Evolutionary conservation across 495 filamentous ascomycete species (phyloP).

Genomic region (Lepidopterella palustris): DNA sequence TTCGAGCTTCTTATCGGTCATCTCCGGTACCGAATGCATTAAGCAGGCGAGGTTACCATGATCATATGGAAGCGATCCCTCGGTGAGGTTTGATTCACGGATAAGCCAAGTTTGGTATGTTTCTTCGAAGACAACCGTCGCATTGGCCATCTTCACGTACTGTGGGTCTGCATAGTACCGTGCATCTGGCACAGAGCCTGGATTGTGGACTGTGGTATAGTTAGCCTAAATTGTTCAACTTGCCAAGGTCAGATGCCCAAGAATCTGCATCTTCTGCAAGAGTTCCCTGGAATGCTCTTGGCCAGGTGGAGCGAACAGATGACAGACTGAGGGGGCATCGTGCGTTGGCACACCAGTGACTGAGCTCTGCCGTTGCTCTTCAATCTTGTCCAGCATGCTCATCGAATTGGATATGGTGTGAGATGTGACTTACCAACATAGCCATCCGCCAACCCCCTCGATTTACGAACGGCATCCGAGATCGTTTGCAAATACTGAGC

Average conservation of each 20-base stretch:
- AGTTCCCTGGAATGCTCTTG: not conserved
- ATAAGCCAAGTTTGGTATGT: slow-evolving; percentile 14
- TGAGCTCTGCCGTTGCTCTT: not conserved
- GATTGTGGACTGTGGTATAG: slow-evolving; percentile 21
- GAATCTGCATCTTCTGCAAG: not conserved
- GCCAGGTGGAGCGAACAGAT: too few species aligned
- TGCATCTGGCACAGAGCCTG: slow-evolving; percentile 22
- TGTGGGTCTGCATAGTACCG: slow-evolving; percentile 18
- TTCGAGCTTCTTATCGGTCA: slow-evolving; percentile 1
- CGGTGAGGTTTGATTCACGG: not conserved
- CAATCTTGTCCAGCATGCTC: not conserved
- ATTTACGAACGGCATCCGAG: slow-evolving; percentile 29
- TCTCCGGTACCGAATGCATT: slow-evolving; percentile 19
- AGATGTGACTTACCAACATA: slow-evolving; percentile 23
- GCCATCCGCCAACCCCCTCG: slow-evolving; percentile 17
- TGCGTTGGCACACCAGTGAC: too few species aligned
- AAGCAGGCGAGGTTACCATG: slow-evolving; percentile 6
- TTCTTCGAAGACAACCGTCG: slow-evolving; percentile 26
- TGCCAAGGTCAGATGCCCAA: slow-evolving; percentile 16
- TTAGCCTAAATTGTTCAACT: slow-evolving; percentile 21
- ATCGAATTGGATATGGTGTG: not conserved
- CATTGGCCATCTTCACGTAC: slow-evolving; percentile 7
- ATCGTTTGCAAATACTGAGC: slow-evolving; percentile 36
- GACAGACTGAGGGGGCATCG: slow-evolving; percentile 13
- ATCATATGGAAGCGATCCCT: slow-evolving; percentile 12